Evolutionary conservation across 1,284 basidiomycete species (phyloP).

Genomic region (Sporisorium exsertum): DNA sequence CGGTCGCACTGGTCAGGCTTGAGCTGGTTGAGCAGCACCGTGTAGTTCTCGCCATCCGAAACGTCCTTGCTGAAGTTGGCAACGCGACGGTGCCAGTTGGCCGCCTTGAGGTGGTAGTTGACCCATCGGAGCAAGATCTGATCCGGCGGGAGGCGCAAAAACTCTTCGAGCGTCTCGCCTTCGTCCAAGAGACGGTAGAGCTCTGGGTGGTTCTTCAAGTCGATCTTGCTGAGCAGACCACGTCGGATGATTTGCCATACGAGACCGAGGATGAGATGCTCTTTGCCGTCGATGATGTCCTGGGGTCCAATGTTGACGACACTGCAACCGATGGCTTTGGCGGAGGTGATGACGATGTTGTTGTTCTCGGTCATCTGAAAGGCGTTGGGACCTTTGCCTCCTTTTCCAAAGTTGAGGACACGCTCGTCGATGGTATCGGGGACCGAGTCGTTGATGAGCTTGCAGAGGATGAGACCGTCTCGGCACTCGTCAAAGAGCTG

Average conservation of each 20-base stretch:
- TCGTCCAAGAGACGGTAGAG: slow-evolving; percentile 95
- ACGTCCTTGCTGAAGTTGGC: slow-evolving; percentile 97
- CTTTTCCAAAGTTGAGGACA: slow-evolving; percentile 80
- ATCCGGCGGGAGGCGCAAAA: slow-evolving; percentile 91
- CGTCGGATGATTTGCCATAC: slow-evolving; percentile 99
- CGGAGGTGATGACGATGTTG: slow-evolving; percentile 98
- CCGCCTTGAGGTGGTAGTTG: slow-evolving; percentile 97
- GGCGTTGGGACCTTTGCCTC: slow-evolving; percentile 77
- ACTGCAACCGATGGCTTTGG: slow-evolving; percentile 96
- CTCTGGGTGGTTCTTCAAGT: slow-evolving; percentile 98
- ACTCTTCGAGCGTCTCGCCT: slow-evolving; percentile 94
- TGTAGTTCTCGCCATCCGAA: slow-evolving; percentile 95
- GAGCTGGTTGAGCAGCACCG: slow-evolving; percentile 91
- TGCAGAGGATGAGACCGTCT: slow-evolving; percentile 95
- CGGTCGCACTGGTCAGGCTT: slow-evolving; percentile 88
- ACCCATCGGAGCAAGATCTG: slow-evolving; percentile 98
- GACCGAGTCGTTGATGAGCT: slow-evolving; percentile 98
- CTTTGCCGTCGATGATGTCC: slow-evolving; percentile 91
- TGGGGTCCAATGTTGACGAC: slow-evolving; percentile 97
- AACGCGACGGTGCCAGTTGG: slow-evolving; percentile 81
- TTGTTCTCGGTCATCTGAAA: slow-evolving; percentile 99
- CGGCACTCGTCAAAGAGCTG: slow-evolving; percentile 96
- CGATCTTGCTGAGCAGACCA: slow-evolving; percentile 91
- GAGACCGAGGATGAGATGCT: slow-evolving; percentile 96
- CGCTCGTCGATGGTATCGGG: slow-evolving; percentile 98